Base-by-base conservation (phyloP, 2,329 filamentous ascomycete species). In the Colletotrichum sojae region DNA sequence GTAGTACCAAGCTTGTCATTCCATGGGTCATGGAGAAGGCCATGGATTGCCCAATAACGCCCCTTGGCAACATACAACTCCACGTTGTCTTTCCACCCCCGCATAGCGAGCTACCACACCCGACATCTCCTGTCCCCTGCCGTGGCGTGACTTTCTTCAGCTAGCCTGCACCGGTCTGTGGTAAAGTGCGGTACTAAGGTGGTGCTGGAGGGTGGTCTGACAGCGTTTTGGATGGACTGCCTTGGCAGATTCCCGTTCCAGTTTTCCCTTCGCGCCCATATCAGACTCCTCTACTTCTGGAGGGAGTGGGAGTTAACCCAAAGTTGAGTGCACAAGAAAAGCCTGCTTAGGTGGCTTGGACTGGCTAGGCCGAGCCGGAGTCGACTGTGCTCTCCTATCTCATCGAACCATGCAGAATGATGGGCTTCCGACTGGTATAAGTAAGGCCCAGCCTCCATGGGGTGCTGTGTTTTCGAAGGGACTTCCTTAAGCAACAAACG, bases 101-200 rank as follows among this genome's bases (percentile, higher is more conserved):
- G 48, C 61, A 18, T 18, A 36, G 10, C 31, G 10, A 36, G 22
- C 27, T 46, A 52, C 39, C 52, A 63, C 39, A 18, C 22, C 22
- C 22, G 22, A 25, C 25, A 16, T 54, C 20, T 48, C 48, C 20
- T 48, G 53, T n/a, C 22, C 45, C 22, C 20, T 2, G 16, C n/a
- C 27, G 67, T 69, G 55, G 62, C 25, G 49, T 56, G 62, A 67
- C 25, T 27, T 52, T 51, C 6, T 9, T 13, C 18, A 5, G 36
- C 51, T 20, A 45, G 55, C 48, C 48, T 20, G 27, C 63, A 46
- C 25, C 45, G 56, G 55, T 10, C 10, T 40, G 9, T n/a, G n/a
- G 18, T 31, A 56, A 40, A 22, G 22, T 22, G 22, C 48, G 51
- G 31, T 46, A 36, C 16, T 13, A 22, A 27, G 46, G 45, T 22